A percentile compares a stretch with the other conserved stretches of the same genome.
Evolutionary conservation across 768 basidiomycete genomes (phyloP).

Genomic region (Cyclocybe cylindracea): DNA sequence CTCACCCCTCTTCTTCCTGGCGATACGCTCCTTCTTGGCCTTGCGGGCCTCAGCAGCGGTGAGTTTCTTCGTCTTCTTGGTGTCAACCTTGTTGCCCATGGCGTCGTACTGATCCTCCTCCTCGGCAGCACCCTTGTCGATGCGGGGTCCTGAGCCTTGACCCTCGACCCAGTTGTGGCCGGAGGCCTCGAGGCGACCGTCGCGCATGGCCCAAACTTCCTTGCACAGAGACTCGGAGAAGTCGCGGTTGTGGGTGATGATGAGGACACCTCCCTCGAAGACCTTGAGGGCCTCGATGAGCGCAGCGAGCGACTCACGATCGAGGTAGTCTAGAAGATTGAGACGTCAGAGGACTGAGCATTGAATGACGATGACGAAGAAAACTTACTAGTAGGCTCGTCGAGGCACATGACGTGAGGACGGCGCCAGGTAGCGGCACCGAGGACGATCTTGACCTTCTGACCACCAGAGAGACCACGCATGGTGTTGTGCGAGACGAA

Average conservation of each 20-base stretch:
- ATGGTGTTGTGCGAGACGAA: slow-evolving; percentile 99
- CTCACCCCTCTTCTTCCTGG: slow-evolving; percentile 84
- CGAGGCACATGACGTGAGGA: slow-evolving; percentile 95
- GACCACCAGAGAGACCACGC: slow-evolving; percentile 97
- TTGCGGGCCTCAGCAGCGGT: slow-evolving; percentile 84
- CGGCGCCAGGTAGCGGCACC: slow-evolving; percentile 99
- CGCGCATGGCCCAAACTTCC: slow-evolving; percentile 99
- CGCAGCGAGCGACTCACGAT: slow-evolving; percentile 98
- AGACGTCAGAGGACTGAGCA: slow-evolving; percentile 3
- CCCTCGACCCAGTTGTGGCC: slow-evolving; percentile 99
- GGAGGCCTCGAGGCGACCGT: slow-evolving; percentile 94
- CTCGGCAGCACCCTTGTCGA: slow-evolving; percentile 91
- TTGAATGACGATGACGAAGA: not conserved
- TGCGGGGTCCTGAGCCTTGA: slow-evolving; percentile 91
- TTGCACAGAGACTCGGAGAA: slow-evolving; percentile 98
- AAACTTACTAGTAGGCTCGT: slow-evolving; percentile 87
- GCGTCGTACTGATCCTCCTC: slow-evolving; percentile 94
- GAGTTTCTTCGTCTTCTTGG: slow-evolving; percentile 85
- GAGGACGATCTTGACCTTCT: slow-evolving; percentile 99
- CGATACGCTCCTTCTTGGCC: slow-evolving; percentile 96
- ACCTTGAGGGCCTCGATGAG: slow-evolving; percentile 97
- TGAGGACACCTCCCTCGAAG: slow-evolving; percentile 97
- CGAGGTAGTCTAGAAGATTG: slow-evolving; percentile 80
- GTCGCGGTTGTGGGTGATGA: slow-evolving; percentile 98
- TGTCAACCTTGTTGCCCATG: slow-evolving; percentile 96